phyloP scores from a whole-genome alignment of 2,329 filamentous ascomycete genomes.

The Aspergillus chevalieri region DNA sequence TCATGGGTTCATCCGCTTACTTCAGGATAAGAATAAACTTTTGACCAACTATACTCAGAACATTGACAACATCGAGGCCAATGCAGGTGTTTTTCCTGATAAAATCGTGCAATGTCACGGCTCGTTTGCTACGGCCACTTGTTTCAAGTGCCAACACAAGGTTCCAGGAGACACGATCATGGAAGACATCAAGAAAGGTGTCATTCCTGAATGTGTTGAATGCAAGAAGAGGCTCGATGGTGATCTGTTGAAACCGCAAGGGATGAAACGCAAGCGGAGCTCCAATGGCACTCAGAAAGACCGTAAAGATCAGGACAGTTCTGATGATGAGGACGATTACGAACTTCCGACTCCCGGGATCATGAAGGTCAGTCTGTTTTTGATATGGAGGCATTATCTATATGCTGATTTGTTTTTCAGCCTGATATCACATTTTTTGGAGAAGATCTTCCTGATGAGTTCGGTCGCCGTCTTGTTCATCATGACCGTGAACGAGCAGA shows the following conservation, averaged over 20 bases:
- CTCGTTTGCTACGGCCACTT: constrained; percentile 87
- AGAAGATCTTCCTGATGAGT: constrained; percentile 77
- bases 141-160: constrained; percentile 70
- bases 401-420: constrained; percentile 26
- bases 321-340: constrained; percentile 55
- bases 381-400: not conserved
- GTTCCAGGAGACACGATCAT: constrained; percentile 74
- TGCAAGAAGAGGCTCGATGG: constrained; percentile 55
- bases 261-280: constrained; percentile 49
- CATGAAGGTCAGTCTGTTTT: constrained; percentile 56
- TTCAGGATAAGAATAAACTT: constrained; percentile 82
- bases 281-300: constrained; percentile 44
- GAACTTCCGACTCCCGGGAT: constrained; percentile 65
- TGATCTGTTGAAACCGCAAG: constrained; percentile 38
- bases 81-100: constrained; percentile 71
- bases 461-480: constrained; percentile 72
- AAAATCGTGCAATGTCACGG: constrained; percentile 95
- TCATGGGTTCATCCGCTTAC: constrained; percentile 83
- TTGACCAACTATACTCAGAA: constrained; percentile 98
- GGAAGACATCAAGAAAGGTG: constrained; percentile 66
- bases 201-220: constrained; percentile 68
- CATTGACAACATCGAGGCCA: constrained; percentile 90
- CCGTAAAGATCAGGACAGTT: constrained; percentile 53
- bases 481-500: constrained; percentile 76
- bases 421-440: constrained; percentile 98